Conservation (phyloP, 768 basidiomycete species). For the Mycena floridula region DNA sequence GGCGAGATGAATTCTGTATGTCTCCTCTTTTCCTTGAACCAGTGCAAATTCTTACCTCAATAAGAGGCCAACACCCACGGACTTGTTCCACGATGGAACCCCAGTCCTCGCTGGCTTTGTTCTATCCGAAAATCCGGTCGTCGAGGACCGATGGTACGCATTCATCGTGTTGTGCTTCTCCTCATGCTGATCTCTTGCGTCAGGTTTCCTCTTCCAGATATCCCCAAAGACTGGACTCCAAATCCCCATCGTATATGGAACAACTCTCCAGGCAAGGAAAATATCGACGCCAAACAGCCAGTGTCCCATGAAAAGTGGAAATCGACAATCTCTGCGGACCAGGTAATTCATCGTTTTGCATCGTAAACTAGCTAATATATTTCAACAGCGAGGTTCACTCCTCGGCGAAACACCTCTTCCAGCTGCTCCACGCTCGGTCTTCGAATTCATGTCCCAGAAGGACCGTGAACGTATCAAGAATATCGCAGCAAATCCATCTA, state of each 20-base stretch:
- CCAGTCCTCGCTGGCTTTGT: slow-evolving; percentile 73
- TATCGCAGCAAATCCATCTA: slow-evolving; percentile 34
- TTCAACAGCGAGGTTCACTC: slow-evolving; percentile 64
- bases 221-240: slow-evolving; percentile 83
- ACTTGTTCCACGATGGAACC: slow-evolving; percentile 69
- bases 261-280: slow-evolving; percentile 43
- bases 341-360: slow-evolving; percentile 35
- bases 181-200: slow-evolving; percentile 2
- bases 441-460: slow-evolving; percentile 91
- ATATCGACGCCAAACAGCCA: slow-evolving; percentile 16
- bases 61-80: slow-evolving; percentile 26
- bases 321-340: slow-evolving; percentile 55
- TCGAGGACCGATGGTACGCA: slow-evolving; percentile 64
- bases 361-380: background rate
- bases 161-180: slow-evolving; percentile 1
- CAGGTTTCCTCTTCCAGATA: slow-evolving; percentile 81
- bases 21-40: background rate
- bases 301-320: slow-evolving; percentile 47
- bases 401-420: slow-evolving; percentile 79
- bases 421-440: slow-evolving; percentile 73
- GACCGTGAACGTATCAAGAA: slow-evolving; percentile 80
- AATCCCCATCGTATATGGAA: slow-evolving; percentile 75
- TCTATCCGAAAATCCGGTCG: slow-evolving; percentile 58
- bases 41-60: slow-evolving; percentile 18
- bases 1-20: slow-evolving; percentile 22